Base-by-base conservation (phyloP, 768 basidiomycete species). In the Suillus bovinus region DNA sequence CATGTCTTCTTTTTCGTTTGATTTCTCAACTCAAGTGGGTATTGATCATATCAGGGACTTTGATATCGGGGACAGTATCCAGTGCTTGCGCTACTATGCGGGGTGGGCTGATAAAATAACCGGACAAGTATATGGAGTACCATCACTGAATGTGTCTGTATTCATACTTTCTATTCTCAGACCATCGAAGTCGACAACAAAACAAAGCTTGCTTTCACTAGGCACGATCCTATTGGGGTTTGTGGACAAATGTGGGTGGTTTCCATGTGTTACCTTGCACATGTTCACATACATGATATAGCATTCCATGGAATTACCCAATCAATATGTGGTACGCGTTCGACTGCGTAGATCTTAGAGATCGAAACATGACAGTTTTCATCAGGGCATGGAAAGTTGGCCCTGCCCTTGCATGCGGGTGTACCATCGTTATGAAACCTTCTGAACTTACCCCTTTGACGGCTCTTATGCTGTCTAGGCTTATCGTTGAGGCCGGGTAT, bases 101-200 rank as follows among this genome's bases (percentile, higher is more conserved):
- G 96, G 96, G 27, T 96, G 91, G 91, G 93, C 93, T 10, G 96
- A 98, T 79, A 99, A 98, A 78, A 88, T 97, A 57, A 77, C 82
- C 29, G 96, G 97, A 24, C 87, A 96, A 84, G 90, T 89, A 65
- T 67, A n/a, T 46, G 39, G 47, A 38, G 46, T 63, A 65, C 20
- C 46, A 14, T 55, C 44, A 31, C 22, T 41, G 42, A 38, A 33
- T 39, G 33, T 38, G 34, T 27, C 13, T 20, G 50, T 63, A 46
- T 38, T 29, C 41, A 59, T 17, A 24, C 56, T 64, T n/a, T 68
- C 41, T 36, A 56, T 39, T 41, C 41, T 24, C 69, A 92, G 87
- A 86, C 85, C 36, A 85, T 95, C 66, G 93, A 94, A 73, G 81
- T 92, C 33, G 88, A 93, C 70, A 89, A 89, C 73, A 86, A 85